Base-by-base conservation (phyloP, 2,329 filamentous ascomycete species). In the Talaromyces sp. region DNA sequence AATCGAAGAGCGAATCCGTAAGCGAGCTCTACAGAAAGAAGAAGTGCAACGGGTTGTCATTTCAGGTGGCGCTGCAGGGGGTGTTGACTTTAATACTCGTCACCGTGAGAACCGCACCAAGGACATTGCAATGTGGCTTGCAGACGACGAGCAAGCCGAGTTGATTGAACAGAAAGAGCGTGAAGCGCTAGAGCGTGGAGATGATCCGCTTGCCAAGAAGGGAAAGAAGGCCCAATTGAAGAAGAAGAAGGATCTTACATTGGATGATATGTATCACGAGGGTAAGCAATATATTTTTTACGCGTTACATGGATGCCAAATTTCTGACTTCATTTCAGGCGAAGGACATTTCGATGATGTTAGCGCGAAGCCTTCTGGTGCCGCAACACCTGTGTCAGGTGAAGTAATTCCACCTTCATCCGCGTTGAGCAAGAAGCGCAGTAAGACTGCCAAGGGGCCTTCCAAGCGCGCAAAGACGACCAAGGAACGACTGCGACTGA, bases 221-320 rank as follows among this genome's bases (percentile, higher is more conserved):
- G 87, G 85, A 67, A 83, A 82, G 70, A 90, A 88, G 79, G 77
- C 81, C 48, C 78, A 78, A n/a, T 78, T 77, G 59, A 94, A 90
- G 72, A 84, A 82, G 77, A 78, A 79, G 77, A 77, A 78, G 63
- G 86, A 88, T 75, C 80, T 88, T 68, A 88, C 84, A 73, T 81
- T 98, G 78, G 95, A 98, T 77, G 94, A 97, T 75, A 93, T 99
- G 91, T 99, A 99, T 81, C 95, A 99, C 77, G 95, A 99, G 85
- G 95, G 95, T 97, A 78, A 88, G 91, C 31, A 31, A 33, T 22
- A 31, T 16, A 31, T 16, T 16, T 33, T 43, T 6, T 56, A 14
- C 35, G 16, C n/a, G n/a, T 14, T 24, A 48, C 5, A 48, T 48
- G 45, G 9, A 33, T 5, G 9, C 19, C 27, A 31, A 37, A 10